Evolutionary conservation across 441 rosid species (phyloP), one percentile per base, ranked within the genome.

Genomic region (Populus hybrid): DNA sequence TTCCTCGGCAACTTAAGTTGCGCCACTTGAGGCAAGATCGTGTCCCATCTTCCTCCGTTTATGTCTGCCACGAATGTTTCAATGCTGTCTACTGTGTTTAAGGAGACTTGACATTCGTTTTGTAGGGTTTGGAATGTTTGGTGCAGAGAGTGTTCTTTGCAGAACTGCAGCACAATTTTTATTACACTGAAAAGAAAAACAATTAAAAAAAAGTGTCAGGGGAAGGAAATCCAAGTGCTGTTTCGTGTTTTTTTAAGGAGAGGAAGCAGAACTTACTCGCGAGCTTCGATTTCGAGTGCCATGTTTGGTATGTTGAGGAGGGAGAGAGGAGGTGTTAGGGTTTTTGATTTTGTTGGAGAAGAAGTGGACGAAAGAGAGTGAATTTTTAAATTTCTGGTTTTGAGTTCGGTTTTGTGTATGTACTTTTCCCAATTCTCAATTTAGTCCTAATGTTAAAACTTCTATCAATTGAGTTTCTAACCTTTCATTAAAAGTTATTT

Each of bases 1-100:
- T 93, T 86, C 88, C 98, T 88, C 30, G 99, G 97, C 69, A 95
- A 97, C 89, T 95, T 97, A 71, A 97, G 98, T 75, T 93, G 99
- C 38, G 98, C 88, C 23, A 97, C 96, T 77, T 97, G 99, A 81
- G 99, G 97, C 84, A 97, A 81, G 16, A 93, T 89, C 0, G 97
- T 93, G 78, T 97, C 99, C 98, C 98, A 94, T 79, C 97, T 85
- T 46, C 99, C 99, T 72, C 93, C 82, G 79, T 94, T 95, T 53
- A 93, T 84, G 79, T 94, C 99, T 4, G 97, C 91, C 8, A 94
- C 92, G 86, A 97, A 97, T 1, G 99, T 93, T 84, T 97, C 98
- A 46, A 93, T 89, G 79, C 98, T 30, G 32, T 30, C 32, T 3
- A 30, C 32, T 30, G 32, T 93, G 81, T 97, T 97, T 38, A 97